Percentiles rank a stretch among this genome's conserved stretches.
phyloP scores from a whole-genome alignment of 2,329 filamentous ascomycete genomes.

The Diaporthe ilicicola region DNA sequence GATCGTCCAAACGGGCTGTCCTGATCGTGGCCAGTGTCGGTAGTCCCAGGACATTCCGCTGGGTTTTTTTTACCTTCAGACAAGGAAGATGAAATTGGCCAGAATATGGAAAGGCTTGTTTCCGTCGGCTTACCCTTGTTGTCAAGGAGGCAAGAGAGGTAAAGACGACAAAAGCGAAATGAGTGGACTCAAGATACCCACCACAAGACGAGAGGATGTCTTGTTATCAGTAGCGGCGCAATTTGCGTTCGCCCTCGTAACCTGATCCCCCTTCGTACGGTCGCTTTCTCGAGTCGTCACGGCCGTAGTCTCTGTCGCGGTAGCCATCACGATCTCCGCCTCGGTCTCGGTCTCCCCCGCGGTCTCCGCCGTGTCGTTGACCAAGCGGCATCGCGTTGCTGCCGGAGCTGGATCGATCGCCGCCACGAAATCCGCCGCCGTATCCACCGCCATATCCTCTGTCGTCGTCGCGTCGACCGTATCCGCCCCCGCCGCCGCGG shows the following conservation, averaged over 20 bases:
- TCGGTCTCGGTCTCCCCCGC: constrained; percentile 58
- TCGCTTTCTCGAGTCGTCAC: constrained; percentile 70
- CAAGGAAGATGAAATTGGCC: not conserved
- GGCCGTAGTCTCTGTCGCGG: constrained; percentile 56
- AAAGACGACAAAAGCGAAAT: constrained; percentile 36
- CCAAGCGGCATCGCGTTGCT: constrained; percentile 40
- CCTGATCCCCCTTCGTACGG: constrained; percentile 76
- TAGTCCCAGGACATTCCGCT: not conserved
- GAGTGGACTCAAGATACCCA: constrained; percentile 52
- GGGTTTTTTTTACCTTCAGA: constrained; percentile 25
- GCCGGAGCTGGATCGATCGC: constrained; percentile 69
- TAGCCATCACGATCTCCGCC: constrained; percentile 56
- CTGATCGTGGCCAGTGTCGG: not conserved
- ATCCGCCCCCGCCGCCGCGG: constrained; percentile 54
- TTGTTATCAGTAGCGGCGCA: constrained; percentile 67
- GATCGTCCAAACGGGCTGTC: not conserved
- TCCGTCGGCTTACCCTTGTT: constrained; percentile 41
- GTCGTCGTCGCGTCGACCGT: constrained; percentile 37
- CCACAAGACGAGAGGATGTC: constrained; percentile 49
- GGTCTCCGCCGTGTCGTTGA: constrained; percentile 48
- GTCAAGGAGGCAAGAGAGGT: constrained; percentile 37
- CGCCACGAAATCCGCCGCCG: constrained; percentile 45
- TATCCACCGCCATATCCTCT: constrained; percentile 42
- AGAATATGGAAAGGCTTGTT: constrained; percentile 1
- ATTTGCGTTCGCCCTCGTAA: constrained; percentile 79